These are phyloP conservation scores for Hemileccinum rubropunctum DNA, from an alignment of 768 basidiomycete genomes.

Conservation along the genomic window DNA sequence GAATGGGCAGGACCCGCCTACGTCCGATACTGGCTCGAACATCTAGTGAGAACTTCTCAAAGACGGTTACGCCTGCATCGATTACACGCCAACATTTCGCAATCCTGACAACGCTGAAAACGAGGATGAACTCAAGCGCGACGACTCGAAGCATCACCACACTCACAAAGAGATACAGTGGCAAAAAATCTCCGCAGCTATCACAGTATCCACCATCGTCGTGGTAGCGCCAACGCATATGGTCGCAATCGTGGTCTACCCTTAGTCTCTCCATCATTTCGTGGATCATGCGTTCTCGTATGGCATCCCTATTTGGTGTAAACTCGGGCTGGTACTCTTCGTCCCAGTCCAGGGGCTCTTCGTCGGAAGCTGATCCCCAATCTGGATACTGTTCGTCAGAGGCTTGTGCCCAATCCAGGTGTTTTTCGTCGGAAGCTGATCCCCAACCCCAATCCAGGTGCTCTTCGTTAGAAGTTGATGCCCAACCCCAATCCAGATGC, in stretches of 20 bases:
- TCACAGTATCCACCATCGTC: slow-evolving; percentile 47
- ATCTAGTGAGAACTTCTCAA: slow-evolving; percentile 12
- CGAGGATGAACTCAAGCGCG: neutral
- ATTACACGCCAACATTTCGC: slow-evolving; percentile 35
- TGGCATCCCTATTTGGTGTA: neutral
- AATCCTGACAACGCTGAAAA: slow-evolving; percentile 33
- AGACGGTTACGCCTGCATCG: slow-evolving; percentile 38
- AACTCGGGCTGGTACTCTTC: slow-evolving; percentile 2
- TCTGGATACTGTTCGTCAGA: too few species aligned
- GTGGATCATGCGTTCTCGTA: slow-evolving; percentile 24
- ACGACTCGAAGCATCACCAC: neutral
- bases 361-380: neutral
- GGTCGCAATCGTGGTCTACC: slow-evolving; percentile 52
- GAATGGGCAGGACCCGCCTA: too few species aligned
- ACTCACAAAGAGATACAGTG: slow-evolving; percentile 3
- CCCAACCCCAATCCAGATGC: too few species aligned
- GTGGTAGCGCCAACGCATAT: slow-evolving; percentile 42
- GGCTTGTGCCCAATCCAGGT: too few species aligned
- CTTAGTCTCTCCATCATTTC: slow-evolving; percentile 41
- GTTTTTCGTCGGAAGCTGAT: too few species aligned
- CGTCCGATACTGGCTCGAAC: too few species aligned
- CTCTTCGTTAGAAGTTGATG: too few species aligned
- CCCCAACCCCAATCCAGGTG: too few species aligned
- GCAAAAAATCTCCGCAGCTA: slow-evolving; percentile 35
- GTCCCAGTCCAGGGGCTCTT: neutral